Percentiles rank a stretch among this genome's conserved stretches.
Evolutionary conservation across 208 protist genomes (phyloP).

Genomic region (Trypanosoma lewisi): DNA sequence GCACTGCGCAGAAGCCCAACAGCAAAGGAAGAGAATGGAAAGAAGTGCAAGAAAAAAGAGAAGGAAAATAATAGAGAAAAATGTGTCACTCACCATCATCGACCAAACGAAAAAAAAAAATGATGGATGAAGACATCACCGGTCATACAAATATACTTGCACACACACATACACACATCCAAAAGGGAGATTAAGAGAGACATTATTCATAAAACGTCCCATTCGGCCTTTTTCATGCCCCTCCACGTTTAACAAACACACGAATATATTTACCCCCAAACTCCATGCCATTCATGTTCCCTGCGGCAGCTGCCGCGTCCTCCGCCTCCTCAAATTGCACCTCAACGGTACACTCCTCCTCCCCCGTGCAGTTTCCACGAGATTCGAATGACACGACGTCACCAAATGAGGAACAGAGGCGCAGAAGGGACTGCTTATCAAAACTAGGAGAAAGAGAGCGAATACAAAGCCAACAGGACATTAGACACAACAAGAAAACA

Average conservation of each 20-base stretch:
- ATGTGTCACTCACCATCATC: too few species aligned
- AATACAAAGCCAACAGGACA: slow-evolving; percentile 51
- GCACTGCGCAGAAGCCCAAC: background rate
- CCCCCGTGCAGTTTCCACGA: background rate
- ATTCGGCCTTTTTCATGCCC: background rate
- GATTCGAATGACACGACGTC: slow-evolving; percentile 43
- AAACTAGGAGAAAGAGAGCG: slow-evolving; percentile 35
- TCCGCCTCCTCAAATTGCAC: slow-evolving; percentile 57
- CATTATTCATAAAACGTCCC: too few species aligned
- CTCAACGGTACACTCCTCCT: slow-evolving; percentile 24
- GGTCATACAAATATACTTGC: too few species aligned
- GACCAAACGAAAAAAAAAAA: too few species aligned
- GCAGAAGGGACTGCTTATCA: slow-evolving; percentile 49
- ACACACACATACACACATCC: background rate
- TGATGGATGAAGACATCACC: too few species aligned
- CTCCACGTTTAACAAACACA: slow-evolving; percentile 26
- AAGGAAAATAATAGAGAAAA: too few species aligned
- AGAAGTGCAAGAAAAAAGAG: too few species aligned
- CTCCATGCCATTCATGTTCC: slow-evolving; percentile 78
- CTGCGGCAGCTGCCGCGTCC: slow-evolving; percentile 51
- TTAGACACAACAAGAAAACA: slow-evolving; percentile 4
- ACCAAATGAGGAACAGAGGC: slow-evolving; percentile 72
- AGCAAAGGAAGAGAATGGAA: too few species aligned
- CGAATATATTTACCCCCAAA: slow-evolving; percentile 55
- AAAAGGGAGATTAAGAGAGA: too few species aligned